A percentile compares a stretch with the other conserved stretches of the same genome.
phyloP scores from a whole-genome alignment of 2,329 filamentous ascomycete genomes.

The Teratosphaeria nubilosa region DNA sequence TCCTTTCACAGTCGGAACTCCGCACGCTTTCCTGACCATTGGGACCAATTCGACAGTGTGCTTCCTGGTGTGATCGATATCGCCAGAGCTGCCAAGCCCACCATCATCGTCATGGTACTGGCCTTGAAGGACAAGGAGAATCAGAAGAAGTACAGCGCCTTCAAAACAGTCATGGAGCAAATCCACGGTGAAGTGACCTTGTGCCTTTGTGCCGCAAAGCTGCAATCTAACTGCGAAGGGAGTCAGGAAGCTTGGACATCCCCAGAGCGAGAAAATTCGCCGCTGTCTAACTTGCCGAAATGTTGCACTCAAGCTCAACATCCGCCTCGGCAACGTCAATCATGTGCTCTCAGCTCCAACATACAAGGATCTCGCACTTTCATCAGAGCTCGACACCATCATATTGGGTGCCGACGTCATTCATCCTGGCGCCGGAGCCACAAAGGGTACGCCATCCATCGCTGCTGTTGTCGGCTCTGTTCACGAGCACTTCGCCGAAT shows the following conservation, averaged over 20 bases:
- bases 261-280: too few species aligned
- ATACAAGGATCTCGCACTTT: too few species aligned
- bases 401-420: constrained; percentile 82
- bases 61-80: too few species aligned
- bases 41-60: too few species aligned
- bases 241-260: constrained; percentile 20
- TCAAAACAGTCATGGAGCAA: constrained; percentile 50
- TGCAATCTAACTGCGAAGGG: constrained; percentile 26
- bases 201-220: constrained; percentile 32
- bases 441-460: constrained; percentile 56
- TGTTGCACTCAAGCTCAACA: constrained; percentile 62
- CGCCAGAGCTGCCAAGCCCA: too few species aligned
- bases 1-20: too few species aligned
- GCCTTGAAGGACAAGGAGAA: too few species aligned
- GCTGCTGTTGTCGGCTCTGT: constrained; percentile 71
- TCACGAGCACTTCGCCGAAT: constrained; percentile 61
- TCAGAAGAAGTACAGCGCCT: constrained; percentile 44
- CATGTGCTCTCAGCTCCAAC: constrained; percentile 34
- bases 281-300: constrained; percentile 9
- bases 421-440: constrained; percentile 65
- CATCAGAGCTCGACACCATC: constrained; percentile 54
- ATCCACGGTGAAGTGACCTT: constrained; percentile 52
- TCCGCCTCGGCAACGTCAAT: constrained; percentile 66
- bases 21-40: too few species aligned
- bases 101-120: constrained; percentile 30